These are phyloP conservation scores for Leptographium galeiforme DNA, from an alignment of 2,329 filamentous ascomycete species.

Conservation along the genomic window DNA sequence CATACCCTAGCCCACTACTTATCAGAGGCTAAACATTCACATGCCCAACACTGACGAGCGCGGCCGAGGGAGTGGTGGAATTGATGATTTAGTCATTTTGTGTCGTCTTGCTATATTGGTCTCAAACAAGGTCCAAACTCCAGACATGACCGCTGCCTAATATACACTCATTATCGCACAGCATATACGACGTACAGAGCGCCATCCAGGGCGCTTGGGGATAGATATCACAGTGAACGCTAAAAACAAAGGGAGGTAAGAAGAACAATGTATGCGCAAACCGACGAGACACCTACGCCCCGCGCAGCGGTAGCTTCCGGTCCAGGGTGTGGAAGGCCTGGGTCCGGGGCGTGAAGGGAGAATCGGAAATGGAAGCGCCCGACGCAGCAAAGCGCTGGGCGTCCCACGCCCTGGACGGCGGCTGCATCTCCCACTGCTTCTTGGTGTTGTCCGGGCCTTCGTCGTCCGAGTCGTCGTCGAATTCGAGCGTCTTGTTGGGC, in stretches of 20 bases:
- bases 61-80: too few relatives aligned
- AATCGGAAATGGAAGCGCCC: background rate
- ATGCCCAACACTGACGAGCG: too few relatives aligned
- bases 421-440: conserved; percentile 44
- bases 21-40: too few relatives aligned
- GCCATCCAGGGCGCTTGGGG: too few relatives aligned
- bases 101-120: too few relatives aligned
- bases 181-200: too few relatives aligned
- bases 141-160: too few relatives aligned
- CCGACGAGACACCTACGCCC: background rate
- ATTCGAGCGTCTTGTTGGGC: conserved; percentile 41
- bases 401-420: background rate
- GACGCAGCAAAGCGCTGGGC: background rate
- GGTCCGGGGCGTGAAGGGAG: conserved; percentile 10
- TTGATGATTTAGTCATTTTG: too few relatives aligned
- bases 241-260: background rate
- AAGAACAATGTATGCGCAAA: background rate
- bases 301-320: conserved; percentile 38
- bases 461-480: conserved; percentile 27
- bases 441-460: conserved; percentile 19
- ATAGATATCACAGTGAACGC: too few relatives aligned
- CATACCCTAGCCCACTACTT: too few relatives aligned
- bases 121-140: too few relatives aligned
- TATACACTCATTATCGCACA: too few relatives aligned
- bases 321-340: conserved; percentile 53